These are phyloP conservation scores for Effrenium voratum DNA, from an alignment of 73 alveolate species.

Conservation along the genomic window DNA sequence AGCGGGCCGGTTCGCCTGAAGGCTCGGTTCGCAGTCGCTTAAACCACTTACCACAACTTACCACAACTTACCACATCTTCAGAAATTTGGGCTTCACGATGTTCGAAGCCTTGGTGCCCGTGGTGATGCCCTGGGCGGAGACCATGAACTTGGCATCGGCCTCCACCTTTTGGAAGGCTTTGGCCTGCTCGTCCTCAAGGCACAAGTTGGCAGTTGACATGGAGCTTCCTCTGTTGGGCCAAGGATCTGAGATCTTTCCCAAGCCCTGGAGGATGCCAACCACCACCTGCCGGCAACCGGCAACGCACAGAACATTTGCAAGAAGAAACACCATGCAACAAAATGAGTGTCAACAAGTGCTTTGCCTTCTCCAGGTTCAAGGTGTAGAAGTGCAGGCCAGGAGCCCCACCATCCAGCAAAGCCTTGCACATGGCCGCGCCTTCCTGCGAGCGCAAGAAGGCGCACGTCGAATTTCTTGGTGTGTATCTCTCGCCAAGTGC, in stretches of 20 bases:
- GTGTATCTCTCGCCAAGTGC: too few species aligned
- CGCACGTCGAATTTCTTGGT: too few species aligned
- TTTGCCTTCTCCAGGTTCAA: conserved; percentile 96
- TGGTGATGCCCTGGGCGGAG: conserved; percentile 94
- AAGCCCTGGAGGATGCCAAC: conserved; percentile 93
- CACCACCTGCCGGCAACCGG: conserved; percentile 27
- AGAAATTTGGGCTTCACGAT: not conserved
- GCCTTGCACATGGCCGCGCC: conserved; percentile 86
- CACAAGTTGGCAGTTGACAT: not conserved
- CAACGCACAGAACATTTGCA: not conserved
- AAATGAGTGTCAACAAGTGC: not conserved
- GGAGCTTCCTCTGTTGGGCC: not conserved
- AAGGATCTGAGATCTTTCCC: conserved; percentile 26
- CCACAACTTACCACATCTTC: not conserved
- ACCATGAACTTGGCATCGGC: conserved; percentile 94
- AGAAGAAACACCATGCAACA: not conserved
- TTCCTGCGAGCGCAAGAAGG: conserved; percentile 1
- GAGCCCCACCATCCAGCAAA: conserved; percentile 95
- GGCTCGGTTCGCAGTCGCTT: too few species aligned
- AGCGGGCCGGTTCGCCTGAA: conserved; percentile 21
- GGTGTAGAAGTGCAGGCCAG: conserved; percentile 97
- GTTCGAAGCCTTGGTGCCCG: conserved; percentile 56
- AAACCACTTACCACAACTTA: not conserved
- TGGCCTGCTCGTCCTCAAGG: conserved; percentile 44
- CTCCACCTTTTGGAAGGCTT: conserved; percentile 69